Evolutionary conservation across 2,329 filamentous ascomycete species (phyloP).

Genomic region (Sporothrix schenckii): DNA sequence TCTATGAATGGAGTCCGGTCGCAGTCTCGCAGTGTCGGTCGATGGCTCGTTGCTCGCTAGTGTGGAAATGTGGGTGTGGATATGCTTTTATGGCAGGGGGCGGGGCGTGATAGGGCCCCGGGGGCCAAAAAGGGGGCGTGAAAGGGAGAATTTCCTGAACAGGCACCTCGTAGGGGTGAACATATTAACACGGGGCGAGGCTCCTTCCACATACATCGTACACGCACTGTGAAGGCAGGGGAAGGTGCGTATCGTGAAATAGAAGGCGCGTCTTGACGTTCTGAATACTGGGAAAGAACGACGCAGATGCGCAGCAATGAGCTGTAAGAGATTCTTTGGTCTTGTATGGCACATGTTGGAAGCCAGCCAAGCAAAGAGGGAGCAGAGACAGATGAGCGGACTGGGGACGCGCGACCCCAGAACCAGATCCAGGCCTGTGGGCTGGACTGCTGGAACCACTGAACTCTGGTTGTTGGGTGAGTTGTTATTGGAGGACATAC

Average conservation of each 20-base stretch:
- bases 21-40: conserved; percentile 18
- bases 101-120: conserved; percentile 16
- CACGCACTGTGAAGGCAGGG: neutral
- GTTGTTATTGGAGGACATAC: conserved; percentile 28
- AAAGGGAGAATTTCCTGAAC: neutral
- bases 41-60: conserved; percentile 10
- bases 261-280: neutral
- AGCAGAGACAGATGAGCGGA: neutral
- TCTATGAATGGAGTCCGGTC: conserved; percentile 21
- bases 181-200: neutral
- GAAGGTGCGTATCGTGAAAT: neutral
- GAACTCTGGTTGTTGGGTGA: conserved; percentile 3
- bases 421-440: conserved; percentile 32
- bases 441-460: conserved; percentile 27
- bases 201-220: neutral
- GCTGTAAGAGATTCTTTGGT: neutral
- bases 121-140: conserved; percentile 15
- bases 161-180: neutral
- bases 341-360: conserved; percentile 8
- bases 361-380: neutral
- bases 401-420: neutral
- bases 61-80: conserved; percentile 18
- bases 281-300: neutral
- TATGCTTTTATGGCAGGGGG: conserved; percentile 4
- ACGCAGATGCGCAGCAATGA: neutral